phyloP scores from a whole-genome alignment of 2,329 filamentous ascomycete genomes.

The Pseudogymnoascus destructans region DNA sequence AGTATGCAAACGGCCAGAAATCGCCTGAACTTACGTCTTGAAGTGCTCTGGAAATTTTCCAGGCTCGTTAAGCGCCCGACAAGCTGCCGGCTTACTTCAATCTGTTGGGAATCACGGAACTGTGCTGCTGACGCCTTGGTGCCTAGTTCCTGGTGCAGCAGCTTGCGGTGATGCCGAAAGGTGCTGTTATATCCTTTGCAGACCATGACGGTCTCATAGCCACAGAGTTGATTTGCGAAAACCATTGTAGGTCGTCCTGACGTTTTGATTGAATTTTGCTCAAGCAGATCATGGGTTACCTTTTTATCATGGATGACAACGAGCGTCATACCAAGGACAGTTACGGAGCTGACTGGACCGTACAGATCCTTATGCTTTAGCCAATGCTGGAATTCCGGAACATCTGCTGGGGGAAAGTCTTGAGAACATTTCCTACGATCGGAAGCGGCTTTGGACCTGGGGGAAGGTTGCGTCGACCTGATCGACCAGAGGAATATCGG shows the following conservation, averaged over 20 bases:
- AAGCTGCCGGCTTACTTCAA: conserved; percentile 16
- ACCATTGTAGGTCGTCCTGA: conserved; percentile 24
- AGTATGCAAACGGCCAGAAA: neutral
- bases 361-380: conserved; percentile 31
- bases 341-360: conserved; percentile 30
- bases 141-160: conserved; percentile 23
- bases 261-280: conserved; percentile 22
- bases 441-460: conserved; percentile 38
- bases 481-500: neutral
- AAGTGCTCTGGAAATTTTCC: conserved; percentile 16
- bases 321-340: conserved; percentile 27
- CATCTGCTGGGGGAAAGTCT: conserved; percentile 32
- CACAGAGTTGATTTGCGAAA: conserved; percentile 23
- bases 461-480: conserved; percentile 25
- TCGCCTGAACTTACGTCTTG: conserved; percentile 15
- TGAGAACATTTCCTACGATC: conserved; percentile 37
- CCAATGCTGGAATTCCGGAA: conserved; percentile 32
- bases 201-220: conserved; percentile 19
- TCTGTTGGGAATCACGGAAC: conserved; percentile 17
- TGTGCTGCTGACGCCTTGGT: conserved; percentile 19
- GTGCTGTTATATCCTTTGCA: conserved; percentile 18
- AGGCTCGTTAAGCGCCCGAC: conserved; percentile 15
- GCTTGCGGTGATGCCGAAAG: conserved; percentile 21
- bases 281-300: conserved; percentile 26
- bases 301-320: conserved; percentile 27